phyloP scores from a whole-genome alignment of 2,329 filamentous ascomycete genomes.

The Helotiales sp. region DNA sequence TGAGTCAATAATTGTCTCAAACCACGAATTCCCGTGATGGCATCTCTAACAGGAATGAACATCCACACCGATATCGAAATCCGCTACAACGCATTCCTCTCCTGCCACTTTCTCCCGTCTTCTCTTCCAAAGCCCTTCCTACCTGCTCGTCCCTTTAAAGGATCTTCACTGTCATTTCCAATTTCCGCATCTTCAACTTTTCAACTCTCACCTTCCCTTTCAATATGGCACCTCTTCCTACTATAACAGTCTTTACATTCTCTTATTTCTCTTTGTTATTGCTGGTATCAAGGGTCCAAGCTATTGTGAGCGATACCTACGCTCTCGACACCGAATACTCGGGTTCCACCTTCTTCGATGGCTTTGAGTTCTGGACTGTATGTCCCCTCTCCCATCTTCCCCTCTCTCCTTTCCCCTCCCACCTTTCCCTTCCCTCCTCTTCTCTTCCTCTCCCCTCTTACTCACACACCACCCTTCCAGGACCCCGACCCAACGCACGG shows the following conservation, averaged over 20 bases:
- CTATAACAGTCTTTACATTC: background rate
- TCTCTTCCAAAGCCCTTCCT: background rate
- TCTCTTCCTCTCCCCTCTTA: background rate
- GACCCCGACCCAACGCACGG: constrained; percentile 67
- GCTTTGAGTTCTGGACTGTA: constrained; percentile 63
- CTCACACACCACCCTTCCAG: background rate
- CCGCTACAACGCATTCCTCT: background rate
- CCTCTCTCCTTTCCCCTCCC: background rate
- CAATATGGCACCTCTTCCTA: background rate
- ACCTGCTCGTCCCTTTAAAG: background rate
- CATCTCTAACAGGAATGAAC: constrained; percentile 1
- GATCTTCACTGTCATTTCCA: background rate
- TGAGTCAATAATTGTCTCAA: constrained; percentile 4
- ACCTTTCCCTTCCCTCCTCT: background rate
- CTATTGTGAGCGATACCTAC: constrained; percentile 17
- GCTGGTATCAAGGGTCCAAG: background rate
- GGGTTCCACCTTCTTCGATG: constrained; percentile 47
- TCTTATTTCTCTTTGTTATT: background rate
- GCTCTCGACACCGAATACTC: constrained; percentile 29
- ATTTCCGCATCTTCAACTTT: background rate
- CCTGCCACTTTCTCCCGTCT: background rate
- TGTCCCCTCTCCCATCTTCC: constrained; percentile 39
- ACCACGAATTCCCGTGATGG: constrained; percentile 1
- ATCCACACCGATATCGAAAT: background rate
- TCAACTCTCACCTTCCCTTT: background rate